Evolutionary conservation across 169 alveolate species (phyloP).

Genomic region (Cryptosporidium muris): DNA sequence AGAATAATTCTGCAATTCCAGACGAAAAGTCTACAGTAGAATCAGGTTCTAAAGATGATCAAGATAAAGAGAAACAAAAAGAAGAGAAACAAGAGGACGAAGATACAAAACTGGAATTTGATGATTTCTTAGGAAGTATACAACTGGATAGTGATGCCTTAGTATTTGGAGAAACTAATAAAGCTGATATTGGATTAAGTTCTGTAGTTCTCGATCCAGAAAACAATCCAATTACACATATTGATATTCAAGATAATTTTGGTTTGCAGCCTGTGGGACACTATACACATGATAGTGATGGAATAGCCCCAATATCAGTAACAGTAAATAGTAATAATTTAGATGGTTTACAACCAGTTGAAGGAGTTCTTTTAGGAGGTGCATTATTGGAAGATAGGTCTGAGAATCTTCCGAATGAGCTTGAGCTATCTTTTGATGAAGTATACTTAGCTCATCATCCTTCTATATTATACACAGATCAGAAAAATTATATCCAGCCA

Average conservation of each 20-base stretch:
- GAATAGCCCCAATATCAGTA: constrained; percentile 22
- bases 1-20: no score
- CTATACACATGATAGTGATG: constrained; percentile 18
- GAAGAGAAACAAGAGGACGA: background rate
- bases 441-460: constrained; percentile 54
- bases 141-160: constrained; percentile 38
- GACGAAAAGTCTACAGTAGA: no score
- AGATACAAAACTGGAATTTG: background rate
- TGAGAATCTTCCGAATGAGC: constrained; percentile 31
- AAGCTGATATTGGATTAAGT: constrained; percentile 1
- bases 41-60: background rate
- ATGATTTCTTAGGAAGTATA: constrained; percentile 5
- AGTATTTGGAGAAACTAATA: constrained; percentile 24
- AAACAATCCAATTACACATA: constrained; percentile 1
- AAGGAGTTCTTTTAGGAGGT: constrained; percentile 2
- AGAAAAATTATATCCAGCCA: background rate
- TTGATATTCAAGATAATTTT: background rate
- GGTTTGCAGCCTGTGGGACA: constrained; percentile 40
- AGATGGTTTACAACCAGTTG: constrained; percentile 56
- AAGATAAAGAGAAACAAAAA: background rate
- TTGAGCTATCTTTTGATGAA: constrained; percentile 29
- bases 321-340: background rate
- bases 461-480: constrained; percentile 33
- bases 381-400: constrained; percentile 19
- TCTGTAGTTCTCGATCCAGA: constrained; percentile 65